Conservation (phyloP, 805 yeast species). For the Millerago galiae region DNA sequence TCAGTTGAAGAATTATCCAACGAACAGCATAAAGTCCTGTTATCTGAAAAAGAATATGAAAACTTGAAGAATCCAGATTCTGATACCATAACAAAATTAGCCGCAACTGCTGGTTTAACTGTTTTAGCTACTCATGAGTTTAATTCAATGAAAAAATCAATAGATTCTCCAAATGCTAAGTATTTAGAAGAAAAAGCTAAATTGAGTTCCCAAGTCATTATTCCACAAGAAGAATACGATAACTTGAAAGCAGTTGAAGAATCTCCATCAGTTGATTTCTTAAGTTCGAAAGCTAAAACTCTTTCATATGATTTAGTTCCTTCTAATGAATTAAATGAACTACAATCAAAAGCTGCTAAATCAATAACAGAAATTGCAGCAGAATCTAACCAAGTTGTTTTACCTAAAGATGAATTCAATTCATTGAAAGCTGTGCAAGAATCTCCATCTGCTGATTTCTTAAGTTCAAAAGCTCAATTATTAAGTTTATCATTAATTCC, state of each 20-base stretch:
- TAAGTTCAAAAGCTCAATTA: constrained; percentile 1
- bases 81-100: constrained; percentile 1
- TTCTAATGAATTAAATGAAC: constrained; percentile 15
- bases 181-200: constrained; percentile 19
- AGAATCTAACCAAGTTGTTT: neutral
- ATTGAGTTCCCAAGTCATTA: constrained; percentile 7
- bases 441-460: constrained; percentile 4
- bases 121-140: neutral
- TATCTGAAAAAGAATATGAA: constrained; percentile 7
- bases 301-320: neutral
- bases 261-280: neutral
- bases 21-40: constrained; percentile 3
- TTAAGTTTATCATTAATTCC: constrained; percentile 9
- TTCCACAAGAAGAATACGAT: constrained; percentile 10
- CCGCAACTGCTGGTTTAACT: constrained; percentile 2
- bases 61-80: constrained; percentile 2
- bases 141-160: constrained; percentile 2
- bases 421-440: constrained; percentile 9
- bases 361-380: constrained; percentile 2
- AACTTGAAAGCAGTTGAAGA: constrained; percentile 8
- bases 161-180: constrained; percentile 20
- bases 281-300: neutral
- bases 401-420: constrained; percentile 10
- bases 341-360: neutral
- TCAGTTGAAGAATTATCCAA: constrained; percentile 19